Percentiles rank a stretch among this genome's conserved stretches.
Evolutionary conservation across 257 asterid species (phyloP).

Genomic region (Solanum okadae): DNA sequence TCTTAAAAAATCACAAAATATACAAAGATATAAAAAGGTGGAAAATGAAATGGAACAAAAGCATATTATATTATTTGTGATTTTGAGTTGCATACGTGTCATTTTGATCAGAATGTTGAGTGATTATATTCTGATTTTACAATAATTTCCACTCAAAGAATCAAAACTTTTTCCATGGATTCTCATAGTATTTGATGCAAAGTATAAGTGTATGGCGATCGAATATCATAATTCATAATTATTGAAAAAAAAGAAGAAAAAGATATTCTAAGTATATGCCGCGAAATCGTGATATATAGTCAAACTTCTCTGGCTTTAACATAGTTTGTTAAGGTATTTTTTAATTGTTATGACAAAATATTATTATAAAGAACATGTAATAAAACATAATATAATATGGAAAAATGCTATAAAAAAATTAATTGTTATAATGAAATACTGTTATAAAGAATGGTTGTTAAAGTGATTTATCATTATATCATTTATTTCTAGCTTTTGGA

Average conservation of each 20-base stretch:
- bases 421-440: too few relatives aligned
- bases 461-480: background rate
- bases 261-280: background rate
- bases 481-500: background rate
- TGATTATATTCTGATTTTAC: background rate
- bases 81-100: background rate
- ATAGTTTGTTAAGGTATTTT: too few relatives aligned
- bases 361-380: background rate
- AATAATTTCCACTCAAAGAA: background rate
- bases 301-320: background rate
- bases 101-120: background rate
- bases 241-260: background rate
- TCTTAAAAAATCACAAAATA: background rate
- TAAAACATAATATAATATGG: too few relatives aligned
- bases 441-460: too few relatives aligned
- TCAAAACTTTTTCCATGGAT: background rate
- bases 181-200: background rate
- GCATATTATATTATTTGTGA: background rate
- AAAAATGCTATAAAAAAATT: too few relatives aligned
- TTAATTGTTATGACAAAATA: too few relatives aligned
- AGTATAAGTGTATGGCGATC: background rate
- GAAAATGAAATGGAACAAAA: background rate
- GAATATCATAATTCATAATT: background rate
- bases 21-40: background rate
- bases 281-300: background rate